Evolutionary conservation across 1,139 yeast species (phyloP).

Genomic region (Geotrichum candidum): DNA sequence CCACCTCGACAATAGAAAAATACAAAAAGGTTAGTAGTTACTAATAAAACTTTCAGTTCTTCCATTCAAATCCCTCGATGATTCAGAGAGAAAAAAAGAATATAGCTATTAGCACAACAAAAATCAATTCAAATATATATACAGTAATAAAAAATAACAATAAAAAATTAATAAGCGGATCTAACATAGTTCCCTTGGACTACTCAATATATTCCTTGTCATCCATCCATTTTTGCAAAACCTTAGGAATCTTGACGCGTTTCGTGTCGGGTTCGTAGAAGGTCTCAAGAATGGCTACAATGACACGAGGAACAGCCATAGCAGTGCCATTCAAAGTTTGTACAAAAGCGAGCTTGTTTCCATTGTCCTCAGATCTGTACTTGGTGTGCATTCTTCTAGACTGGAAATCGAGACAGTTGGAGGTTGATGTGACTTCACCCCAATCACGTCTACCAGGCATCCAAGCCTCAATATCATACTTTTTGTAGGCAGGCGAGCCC

Average conservation of each 20-base stretch:
- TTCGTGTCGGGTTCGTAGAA: slow-evolving; percentile 56
- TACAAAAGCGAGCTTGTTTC: slow-evolving; percentile 45
- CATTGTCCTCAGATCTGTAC: slow-evolving; percentile 32
- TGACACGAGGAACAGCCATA: slow-evolving; percentile 87
- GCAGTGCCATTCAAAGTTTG: slow-evolving; percentile 95
- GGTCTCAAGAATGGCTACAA: slow-evolving; percentile 83
- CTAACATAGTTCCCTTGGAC: not conserved
- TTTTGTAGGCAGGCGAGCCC: slow-evolving; percentile 89
- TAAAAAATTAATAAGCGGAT: not conserved
- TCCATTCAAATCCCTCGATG: too few relatives aligned
- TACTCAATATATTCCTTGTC: slow-evolving; percentile 27
- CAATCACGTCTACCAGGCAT: slow-evolving; percentile 94
- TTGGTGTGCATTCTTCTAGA: slow-evolving; percentile 74
- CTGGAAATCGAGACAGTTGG: slow-evolving; percentile 92
- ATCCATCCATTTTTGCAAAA: slow-evolving; percentile 43
- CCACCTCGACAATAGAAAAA: not conserved
- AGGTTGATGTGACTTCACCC: slow-evolving; percentile 90
- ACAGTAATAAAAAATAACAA: not conserved
- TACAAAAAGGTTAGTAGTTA: not conserved
- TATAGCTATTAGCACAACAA: not conserved
- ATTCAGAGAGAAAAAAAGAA: not conserved
- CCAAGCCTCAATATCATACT: slow-evolving; percentile 95
- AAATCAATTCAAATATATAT: not conserved
- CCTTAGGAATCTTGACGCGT: slow-evolving; percentile 61
- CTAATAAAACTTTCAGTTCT: not conserved